Percentiles rank a stretch among this genome's conserved stretches.
Conservation (phyloP, 129 eudicot genomes). For the Arctium minus region DNA sequence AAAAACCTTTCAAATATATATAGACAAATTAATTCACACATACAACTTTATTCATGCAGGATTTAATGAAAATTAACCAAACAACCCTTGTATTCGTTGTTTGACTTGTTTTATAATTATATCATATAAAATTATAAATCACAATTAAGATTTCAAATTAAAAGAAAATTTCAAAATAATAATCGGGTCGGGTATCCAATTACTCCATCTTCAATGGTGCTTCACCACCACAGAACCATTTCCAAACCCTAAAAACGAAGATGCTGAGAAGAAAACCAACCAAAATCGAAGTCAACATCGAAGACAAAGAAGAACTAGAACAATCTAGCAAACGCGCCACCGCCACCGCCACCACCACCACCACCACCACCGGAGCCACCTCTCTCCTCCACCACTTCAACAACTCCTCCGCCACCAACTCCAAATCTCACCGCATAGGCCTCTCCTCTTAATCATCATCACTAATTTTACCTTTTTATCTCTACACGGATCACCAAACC, state of each 20-base stretch:
- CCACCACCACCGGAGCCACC: conserved; percentile 40
- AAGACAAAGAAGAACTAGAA: conserved; percentile 84
- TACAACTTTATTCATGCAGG: too few species aligned
- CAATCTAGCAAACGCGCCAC: conserved; percentile 56
- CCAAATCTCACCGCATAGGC: conserved; percentile 82
- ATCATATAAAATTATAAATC: too few species aligned
- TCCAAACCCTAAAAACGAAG: background rate
- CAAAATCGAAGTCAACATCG: conserved; percentile 63
- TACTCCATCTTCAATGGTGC: background rate
- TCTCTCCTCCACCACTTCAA: conserved; percentile 72
- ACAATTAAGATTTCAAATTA: too few species aligned
- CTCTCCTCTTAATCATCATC: conserved; percentile 31
- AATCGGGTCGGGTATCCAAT: background rate
- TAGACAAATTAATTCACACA: too few species aligned
- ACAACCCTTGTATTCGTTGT: too few species aligned
- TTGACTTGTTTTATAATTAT: too few species aligned
- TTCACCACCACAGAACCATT: background rate
- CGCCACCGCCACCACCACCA: conserved; percentile 44
- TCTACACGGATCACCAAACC: too few species aligned
- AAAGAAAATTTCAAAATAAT: background rate
- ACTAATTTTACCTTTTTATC: background rate
- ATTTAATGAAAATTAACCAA: too few species aligned
- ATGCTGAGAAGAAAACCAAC: conserved; percentile 75
- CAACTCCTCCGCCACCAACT: conserved; percentile 37
- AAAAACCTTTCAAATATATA: too few species aligned